Base-by-base conservation (phyloP, 2,329 filamentous ascomycete species). In the Xylaria polymorpha region DNA sequence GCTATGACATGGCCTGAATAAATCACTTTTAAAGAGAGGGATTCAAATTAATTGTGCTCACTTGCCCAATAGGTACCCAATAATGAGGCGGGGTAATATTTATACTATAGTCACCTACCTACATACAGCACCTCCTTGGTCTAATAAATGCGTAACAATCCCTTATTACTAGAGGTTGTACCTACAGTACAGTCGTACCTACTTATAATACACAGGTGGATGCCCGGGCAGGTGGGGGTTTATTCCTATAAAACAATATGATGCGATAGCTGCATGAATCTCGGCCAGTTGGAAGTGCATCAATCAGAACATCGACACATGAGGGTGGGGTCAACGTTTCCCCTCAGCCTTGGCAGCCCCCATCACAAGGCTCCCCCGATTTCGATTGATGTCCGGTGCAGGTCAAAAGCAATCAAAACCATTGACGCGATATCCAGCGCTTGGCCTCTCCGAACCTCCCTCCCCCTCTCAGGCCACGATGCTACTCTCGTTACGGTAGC, bases 401-500 rank as follows among this genome's bases (percentile, higher is more conserved):
- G 25, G 46, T 12, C 55, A 55, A 50, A 64, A 50, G 60, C 61
- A 64, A 60, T 62, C 39, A 43, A 56, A 29, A 44, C 22, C 46
- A 63, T 53, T 55, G 60, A 64, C 39, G 29, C 41, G 56, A 68
- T 68, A 43, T 29, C 7, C 32, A 43, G 18, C 57, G 5, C 22
- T 55, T 14, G 15, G 20, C 51, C 35, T 57, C 35, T 51, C 60
- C 46, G 18, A 25, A 14, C 41, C 18, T 39, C n/a, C 25, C 18
- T 37, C 29, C 46, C 25, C 22, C n/a, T 29, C 25, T 29, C 58
- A 39, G 25, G 15, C 50, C 66, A 73, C 69, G 60, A 77, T 74
- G 74, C 68, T 50, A 56, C 64, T 53, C 57, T 69, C 48, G 48
- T 59, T 10, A 65, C 63, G 68, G 61, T 75, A 75, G 71, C 68